phyloP scores from a whole-genome alignment of 208 protist genomes.

The Leptomonas seymouri region DNA sequence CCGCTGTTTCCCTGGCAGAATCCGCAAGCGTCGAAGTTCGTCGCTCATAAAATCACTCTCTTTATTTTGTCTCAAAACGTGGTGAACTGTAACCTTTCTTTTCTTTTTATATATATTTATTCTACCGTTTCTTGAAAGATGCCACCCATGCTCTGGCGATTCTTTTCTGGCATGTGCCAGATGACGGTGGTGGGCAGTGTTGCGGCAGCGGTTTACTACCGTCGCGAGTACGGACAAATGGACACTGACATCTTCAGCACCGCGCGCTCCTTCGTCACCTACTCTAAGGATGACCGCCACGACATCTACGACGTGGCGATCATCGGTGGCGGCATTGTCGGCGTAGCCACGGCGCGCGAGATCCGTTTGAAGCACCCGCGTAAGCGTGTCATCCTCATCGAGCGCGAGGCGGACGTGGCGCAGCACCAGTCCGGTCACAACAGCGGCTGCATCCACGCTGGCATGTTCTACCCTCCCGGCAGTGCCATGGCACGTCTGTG shows the following conservation, averaged over 20 bases:
- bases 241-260: constrained; percentile 33
- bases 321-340: constrained; percentile 90
- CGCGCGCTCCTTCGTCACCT: constrained; percentile 39
- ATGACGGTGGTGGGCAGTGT: constrained; percentile 44
- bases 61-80: too few species aligned
- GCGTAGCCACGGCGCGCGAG: constrained; percentile 78
- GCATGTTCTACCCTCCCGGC: constrained; percentile 90
- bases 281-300: constrained; percentile 43
- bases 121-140: background rate
- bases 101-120: background rate
- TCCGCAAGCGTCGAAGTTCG: too few species aligned
- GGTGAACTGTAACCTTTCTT: too few species aligned
- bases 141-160: constrained; percentile 7
- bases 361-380: constrained; percentile 66
- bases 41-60: background rate
- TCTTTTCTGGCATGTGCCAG: constrained; percentile 40
- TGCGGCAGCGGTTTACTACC: constrained; percentile 49
- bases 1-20: too few species aligned
- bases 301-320: constrained; percentile 90
- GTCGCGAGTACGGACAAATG: constrained; percentile 48
- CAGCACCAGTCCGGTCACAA: constrained; percentile 92
- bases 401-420: constrained; percentile 87
- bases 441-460: constrained; percentile 93
- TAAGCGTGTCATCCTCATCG: constrained; percentile 79
- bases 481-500: constrained; percentile 85